Percentiles rank a stretch among this genome's conserved stretches.
phyloP scores from a whole-genome alignment of 2,329 filamentous ascomycete genomes.

The Chaetothyriales sp. region DNA sequence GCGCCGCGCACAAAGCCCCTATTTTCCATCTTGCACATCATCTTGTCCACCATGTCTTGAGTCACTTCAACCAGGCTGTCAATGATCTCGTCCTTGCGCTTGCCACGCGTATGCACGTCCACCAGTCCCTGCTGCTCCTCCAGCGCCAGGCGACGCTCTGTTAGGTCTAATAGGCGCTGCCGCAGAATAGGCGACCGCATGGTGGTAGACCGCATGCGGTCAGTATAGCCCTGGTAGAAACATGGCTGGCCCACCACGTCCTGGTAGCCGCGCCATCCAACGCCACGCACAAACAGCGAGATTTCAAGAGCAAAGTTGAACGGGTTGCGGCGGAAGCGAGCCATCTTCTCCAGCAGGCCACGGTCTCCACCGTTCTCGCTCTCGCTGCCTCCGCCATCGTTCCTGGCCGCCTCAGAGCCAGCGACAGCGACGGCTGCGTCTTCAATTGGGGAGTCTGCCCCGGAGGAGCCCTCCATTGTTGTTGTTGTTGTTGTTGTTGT shows the following conservation, averaged over 20 bases:
- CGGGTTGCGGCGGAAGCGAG: constrained; percentile 63
- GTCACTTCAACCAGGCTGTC: constrained; percentile 64
- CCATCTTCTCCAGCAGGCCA: constrained; percentile 55
- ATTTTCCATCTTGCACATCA: constrained; percentile 99
- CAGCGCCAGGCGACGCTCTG: constrained; percentile 56
- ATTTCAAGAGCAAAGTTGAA: constrained; percentile 83
- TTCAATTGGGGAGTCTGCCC: too few species aligned
- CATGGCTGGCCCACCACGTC: constrained; percentile 79
- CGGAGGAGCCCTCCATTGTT: too few species aligned
- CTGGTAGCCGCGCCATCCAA: constrained; percentile 92
- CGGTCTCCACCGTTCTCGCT: constrained; percentile 3
- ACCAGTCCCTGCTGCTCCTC: constrained; percentile 52
- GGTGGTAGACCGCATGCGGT: constrained; percentile 71
- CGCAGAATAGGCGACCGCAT: constrained; percentile 63
- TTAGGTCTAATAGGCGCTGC: constrained; percentile 60
- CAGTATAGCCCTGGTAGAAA: constrained; percentile 83
- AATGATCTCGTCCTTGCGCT: constrained; percentile 53
- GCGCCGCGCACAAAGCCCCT: constrained; percentile 82
- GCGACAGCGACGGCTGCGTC: too few species aligned
- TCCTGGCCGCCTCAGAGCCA: too few species aligned
- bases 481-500: too few species aligned
- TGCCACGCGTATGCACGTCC: constrained; percentile 22
- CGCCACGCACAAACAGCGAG: constrained; percentile 79
- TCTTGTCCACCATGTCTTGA: constrained; percentile 74
- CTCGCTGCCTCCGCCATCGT: too few species aligned